phyloP scores from a whole-genome alignment of 2,329 filamentous ascomycete species.

The Bipolaris zeicola region DNA sequence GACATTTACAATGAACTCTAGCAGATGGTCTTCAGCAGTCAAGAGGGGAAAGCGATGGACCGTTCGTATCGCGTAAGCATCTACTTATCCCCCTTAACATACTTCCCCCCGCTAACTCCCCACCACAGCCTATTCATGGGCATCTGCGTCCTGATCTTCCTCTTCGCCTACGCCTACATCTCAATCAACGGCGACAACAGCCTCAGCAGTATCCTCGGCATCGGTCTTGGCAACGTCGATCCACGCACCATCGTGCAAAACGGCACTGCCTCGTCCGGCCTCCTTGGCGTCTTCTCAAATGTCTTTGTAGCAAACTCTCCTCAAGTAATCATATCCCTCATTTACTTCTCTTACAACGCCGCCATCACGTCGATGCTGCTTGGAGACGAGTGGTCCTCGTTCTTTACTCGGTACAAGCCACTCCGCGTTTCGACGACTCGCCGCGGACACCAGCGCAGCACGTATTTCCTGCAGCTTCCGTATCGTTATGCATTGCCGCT shows the following conservation, averaged over 20 bases:
- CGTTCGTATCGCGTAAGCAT: neutral
- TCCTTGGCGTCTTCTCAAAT: constrained; percentile 1
- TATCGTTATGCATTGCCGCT: constrained; percentile 48
- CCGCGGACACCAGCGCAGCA: constrained; percentile 42
- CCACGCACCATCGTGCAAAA: constrained; percentile 7
- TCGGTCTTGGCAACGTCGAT: constrained; percentile 23
- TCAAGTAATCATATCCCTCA: constrained; percentile 53
- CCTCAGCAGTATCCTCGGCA: neutral
- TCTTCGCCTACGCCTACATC: neutral
- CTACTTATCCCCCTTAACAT: neutral
- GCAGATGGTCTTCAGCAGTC: neutral
- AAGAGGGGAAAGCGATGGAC: neutral
- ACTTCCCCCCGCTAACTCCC: neutral
- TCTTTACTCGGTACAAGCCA: constrained; percentile 36
- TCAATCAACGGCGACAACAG: neutral
- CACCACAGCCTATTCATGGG: neutral
- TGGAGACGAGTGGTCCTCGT: constrained; percentile 55
- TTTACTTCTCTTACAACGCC: constrained; percentile 56
- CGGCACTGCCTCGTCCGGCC: neutral
- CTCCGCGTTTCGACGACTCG: constrained; percentile 48
- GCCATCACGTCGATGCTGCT: constrained; percentile 57
- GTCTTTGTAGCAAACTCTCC: constrained; percentile 52
- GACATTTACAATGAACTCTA: neutral
- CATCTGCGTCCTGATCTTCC: constrained; percentile 2
- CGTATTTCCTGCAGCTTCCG: constrained; percentile 51